Evolutionary conservation across 495 filamentous ascomycete genomes (phyloP).

Genomic region (Penicillium diatomitis): DNA sequence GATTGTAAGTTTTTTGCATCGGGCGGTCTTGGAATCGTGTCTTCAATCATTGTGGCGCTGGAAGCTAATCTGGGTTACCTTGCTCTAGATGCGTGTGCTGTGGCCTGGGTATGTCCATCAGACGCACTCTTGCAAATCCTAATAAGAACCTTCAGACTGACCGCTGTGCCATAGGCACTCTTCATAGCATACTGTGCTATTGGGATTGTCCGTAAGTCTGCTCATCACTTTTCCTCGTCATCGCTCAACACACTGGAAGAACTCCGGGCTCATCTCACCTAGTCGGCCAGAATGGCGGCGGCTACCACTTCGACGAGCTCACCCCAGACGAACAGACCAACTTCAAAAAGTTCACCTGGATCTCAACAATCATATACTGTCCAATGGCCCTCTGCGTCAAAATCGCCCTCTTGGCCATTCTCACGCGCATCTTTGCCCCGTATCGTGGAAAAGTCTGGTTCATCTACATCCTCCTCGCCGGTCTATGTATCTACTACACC

Average conservation of each 20-base stretch:
- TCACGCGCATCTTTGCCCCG: conserved; percentile 39
- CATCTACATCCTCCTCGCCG: conserved; percentile 36
- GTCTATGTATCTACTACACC: conserved; percentile 31
- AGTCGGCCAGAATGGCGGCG: conserved; percentile 34
- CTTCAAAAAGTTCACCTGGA: conserved; percentile 34
- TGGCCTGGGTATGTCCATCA: conserved; percentile 25
- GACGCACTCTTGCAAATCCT: too few relatives aligned
- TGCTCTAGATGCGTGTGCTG: conserved; percentile 18
- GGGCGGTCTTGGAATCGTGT: background rate
- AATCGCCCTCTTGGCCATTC: conserved; percentile 38
- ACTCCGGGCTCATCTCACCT: background rate
- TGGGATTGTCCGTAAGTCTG: conserved; percentile 24
- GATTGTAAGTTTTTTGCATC: conserved; percentile 28
- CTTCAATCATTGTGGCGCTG: too few relatives aligned
- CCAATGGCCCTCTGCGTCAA: conserved; percentile 40
- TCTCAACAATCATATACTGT: conserved; percentile 38
- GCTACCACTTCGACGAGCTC: conserved; percentile 24
- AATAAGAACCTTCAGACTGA: background rate
- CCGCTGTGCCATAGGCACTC: conserved; percentile 8
- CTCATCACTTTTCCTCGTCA: background rate
- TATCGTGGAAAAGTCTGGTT: conserved; percentile 29
- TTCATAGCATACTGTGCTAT: conserved; percentile 33
- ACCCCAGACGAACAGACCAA: conserved; percentile 5
- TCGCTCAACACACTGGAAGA: too few relatives aligned
- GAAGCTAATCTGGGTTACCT: background rate